Evolutionary conservation across 352 stramenopile species (phyloP).

Genomic region (Globisporangium sylvaticum): DNA sequence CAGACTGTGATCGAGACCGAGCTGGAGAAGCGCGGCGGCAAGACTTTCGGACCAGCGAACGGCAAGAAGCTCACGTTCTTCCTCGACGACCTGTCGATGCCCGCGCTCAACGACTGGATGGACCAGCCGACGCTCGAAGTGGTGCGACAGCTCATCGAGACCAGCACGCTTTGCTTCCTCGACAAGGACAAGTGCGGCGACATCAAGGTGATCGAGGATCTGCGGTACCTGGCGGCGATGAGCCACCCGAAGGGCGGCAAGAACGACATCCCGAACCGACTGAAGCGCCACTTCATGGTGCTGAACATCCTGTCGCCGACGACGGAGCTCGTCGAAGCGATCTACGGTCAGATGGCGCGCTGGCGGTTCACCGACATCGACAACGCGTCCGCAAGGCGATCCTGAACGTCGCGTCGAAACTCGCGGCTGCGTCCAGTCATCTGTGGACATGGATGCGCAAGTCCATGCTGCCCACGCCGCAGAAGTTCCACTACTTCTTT

Average conservation of each 20-base stretch:
- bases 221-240: slow-evolving; percentile 69
- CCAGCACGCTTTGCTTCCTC: slow-evolving; percentile 65
- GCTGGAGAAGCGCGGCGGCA: slow-evolving; percentile 77
- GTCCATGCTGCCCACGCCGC: slow-evolving; percentile 63
- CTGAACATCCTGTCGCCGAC: slow-evolving; percentile 80
- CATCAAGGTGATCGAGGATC: slow-evolving; percentile 69
- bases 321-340: slow-evolving; percentile 74
- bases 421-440: slow-evolving; percentile 52
- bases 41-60: slow-evolving; percentile 68
- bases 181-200: slow-evolving; percentile 84
- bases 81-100: slow-evolving; percentile 75
- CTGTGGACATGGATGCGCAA: slow-evolving; percentile 67
- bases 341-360: slow-evolving; percentile 82
- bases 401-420: slow-evolving; percentile 36
- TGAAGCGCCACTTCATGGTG: slow-evolving; percentile 90
- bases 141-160: slow-evolving; percentile 68
- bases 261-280: slow-evolving; percentile 86
- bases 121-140: slow-evolving; percentile 78
- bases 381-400: slow-evolving; percentile 33
- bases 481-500: slow-evolving; percentile 85
- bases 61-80: slow-evolving; percentile 79
- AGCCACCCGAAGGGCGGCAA: slow-evolving; percentile 49
- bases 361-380: slow-evolving; percentile 39
- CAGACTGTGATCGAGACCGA: slow-evolving; percentile 70
- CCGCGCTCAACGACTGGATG: slow-evolving; percentile 64